Percentiles rank a stretch among this genome's conserved stretches.
phyloP scores from a whole-genome alignment of 768 basidiomycete genomes.

The Rubroboletus satanas region DNA sequence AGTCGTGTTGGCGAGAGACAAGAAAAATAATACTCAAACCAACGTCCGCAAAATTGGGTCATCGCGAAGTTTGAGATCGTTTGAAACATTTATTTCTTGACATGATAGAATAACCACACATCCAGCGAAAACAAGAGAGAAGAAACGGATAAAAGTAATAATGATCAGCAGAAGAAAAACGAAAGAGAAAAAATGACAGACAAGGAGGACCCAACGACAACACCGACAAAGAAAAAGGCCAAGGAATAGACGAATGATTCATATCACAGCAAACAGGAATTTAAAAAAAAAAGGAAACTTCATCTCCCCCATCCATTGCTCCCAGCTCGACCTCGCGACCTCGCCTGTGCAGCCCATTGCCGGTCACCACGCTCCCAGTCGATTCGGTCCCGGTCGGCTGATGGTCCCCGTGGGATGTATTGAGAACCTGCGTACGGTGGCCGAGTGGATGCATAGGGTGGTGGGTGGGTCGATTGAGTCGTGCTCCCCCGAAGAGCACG shows the following conservation, averaged over 20 bases:
- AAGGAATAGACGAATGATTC: slow-evolving; percentile 3
- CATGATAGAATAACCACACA: slow-evolving; percentile 11
- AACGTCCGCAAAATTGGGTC: not conserved
- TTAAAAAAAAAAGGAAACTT: not conserved
- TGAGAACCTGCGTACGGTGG: slow-evolving; percentile 29
- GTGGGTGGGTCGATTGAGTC: slow-evolving; percentile 21
- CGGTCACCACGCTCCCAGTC: slow-evolving; percentile 47
- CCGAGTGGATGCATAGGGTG: slow-evolving; percentile 14
- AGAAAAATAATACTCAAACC: not conserved
- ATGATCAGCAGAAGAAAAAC: slow-evolving; percentile 26
- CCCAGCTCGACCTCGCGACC: slow-evolving; percentile 32
- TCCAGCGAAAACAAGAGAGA: slow-evolving; percentile 3
- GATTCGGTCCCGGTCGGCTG: slow-evolving; percentile 46
- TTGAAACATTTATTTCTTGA: slow-evolving; percentile 2
- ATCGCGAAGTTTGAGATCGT: not conserved
- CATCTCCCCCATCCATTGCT: slow-evolving; percentile 37
- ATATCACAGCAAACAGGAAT: slow-evolving; percentile 12
- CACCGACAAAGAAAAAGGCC: not conserved
- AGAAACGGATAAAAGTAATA: slow-evolving; percentile 28
- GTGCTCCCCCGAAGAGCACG: slow-evolving; percentile 35
- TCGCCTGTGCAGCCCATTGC: slow-evolving; percentile 25
- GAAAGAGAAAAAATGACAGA: not conserved
- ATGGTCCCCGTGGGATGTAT: slow-evolving; percentile 47
- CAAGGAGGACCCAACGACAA: not conserved
- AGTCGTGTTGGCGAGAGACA: not conserved